These are phyloP conservation scores for Termitomyces sp. DNA, from an alignment of 768 basidiomycete genomes.

Conservation along the genomic window DNA sequence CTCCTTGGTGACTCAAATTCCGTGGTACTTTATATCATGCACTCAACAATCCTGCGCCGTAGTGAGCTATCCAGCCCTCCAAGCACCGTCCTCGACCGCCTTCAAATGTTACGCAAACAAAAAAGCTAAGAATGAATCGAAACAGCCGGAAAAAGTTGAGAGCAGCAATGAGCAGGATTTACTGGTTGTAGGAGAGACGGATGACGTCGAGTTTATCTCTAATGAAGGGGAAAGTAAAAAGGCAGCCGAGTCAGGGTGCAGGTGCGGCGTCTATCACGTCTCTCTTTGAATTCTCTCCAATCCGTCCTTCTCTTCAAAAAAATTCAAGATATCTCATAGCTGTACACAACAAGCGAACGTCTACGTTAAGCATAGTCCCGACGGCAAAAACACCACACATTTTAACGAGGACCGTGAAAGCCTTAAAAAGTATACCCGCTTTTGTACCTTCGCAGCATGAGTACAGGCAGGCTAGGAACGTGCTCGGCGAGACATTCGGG, in stretches of 20 bases:
- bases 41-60: background rate
- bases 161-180: slow-evolving; percentile 26
- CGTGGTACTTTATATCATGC: background rate
- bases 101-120: slow-evolving; percentile 57
- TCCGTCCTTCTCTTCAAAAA: background rate
- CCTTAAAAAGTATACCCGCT: slow-evolving; percentile 62
- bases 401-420: slow-evolving; percentile 77
- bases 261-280: slow-evolving; percentile 39
- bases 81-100: slow-evolving; percentile 51
- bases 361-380: slow-evolving; percentile 65
- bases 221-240: slow-evolving; percentile 48
- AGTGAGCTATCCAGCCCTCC: slow-evolving; percentile 66
- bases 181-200: slow-evolving; percentile 80
- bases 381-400: slow-evolving; percentile 63
- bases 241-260: slow-evolving; percentile 57
- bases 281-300: background rate
- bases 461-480: slow-evolving; percentile 60
- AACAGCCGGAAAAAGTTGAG: slow-evolving; percentile 15
- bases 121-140: slow-evolving; percentile 25
- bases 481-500: slow-evolving; percentile 91
- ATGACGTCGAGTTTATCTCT: slow-evolving; percentile 77
- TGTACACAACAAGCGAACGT: slow-evolving; percentile 73
- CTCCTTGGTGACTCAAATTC: slow-evolving; percentile 29
- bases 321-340: slow-evolving; percentile 75
- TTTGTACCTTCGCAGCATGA: slow-evolving; percentile 47